Base-by-base conservation (phyloP, 1,139 yeast genomes). In the Arxiozyma heterogenica region DNA sequence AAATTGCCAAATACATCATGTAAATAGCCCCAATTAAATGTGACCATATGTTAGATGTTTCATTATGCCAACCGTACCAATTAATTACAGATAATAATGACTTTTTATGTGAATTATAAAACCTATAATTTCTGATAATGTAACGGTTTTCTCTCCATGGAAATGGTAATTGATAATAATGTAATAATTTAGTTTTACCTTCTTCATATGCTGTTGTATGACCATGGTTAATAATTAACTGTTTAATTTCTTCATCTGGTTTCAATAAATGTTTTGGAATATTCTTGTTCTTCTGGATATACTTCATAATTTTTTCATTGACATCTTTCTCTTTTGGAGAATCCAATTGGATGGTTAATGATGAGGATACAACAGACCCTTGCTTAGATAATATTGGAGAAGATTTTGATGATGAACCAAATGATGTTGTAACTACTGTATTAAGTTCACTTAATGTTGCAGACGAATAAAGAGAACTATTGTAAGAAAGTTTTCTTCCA, bases 111-210 rank as follows among this genome's bases (percentile, higher is more conserved):
- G 79, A 78, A 57, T 81, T 75, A 54, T 86, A 83, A 71, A 93
- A 93, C 58, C 98, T 74, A 72, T 93, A 93, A 1, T 98, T 98
- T 53, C 82, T 73, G 41, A 86, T 75, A 55, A 93, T 88, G 68
- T 80, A 90, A 55, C 90, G 84, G 72, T 93, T 93, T 68, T 91
- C 97, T 65, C 95, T 79, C 96, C 97, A 93, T 52, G 87, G 88
- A 59, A 84, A 79, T 1, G 98, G 98, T 52, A 93, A 74, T 68
- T 93, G 95, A 65, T 88, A 89, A 70, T 86, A 87, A 61, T 89
- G 90, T 52, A 93, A 72, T 55, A 84, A 78, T 52, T 83, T 69
- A 8, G 71, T 59, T 45, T 79, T 73, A 1, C 95, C 94, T 11
- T 73, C 68, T 39, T 73, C 73, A 46, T 79, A 67, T 0, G 90